A percentile compares a stretch with the other conserved stretches of the same genome.
Evolutionary conservation across 2,329 filamentous ascomycete genomes (phyloP).

Genomic region (Arthrocladium fulminans): DNA sequence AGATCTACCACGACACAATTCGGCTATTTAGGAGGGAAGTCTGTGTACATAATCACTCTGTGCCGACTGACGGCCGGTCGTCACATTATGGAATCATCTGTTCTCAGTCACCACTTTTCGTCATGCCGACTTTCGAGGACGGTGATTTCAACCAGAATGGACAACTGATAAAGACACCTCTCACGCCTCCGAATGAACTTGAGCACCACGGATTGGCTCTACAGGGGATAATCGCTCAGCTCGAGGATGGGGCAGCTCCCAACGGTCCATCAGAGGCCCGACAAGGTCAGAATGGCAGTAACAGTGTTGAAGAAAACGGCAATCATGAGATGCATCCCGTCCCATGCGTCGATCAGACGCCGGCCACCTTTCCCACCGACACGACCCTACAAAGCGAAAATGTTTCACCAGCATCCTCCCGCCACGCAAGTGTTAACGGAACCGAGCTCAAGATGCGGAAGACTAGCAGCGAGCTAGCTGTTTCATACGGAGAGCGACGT

Average conservation of each 20-base stretch:
- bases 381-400: background rate
- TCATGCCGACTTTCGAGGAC: slow-evolving; percentile 6
- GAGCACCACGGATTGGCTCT: background rate
- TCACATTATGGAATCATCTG: background rate
- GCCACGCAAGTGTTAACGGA: background rate
- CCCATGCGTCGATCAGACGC: background rate
- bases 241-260: background rate
- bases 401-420: background rate
- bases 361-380: background rate
- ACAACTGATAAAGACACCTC: background rate
- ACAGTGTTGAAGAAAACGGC: background rate
- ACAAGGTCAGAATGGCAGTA: background rate
- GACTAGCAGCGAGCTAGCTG: background rate
- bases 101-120: background rate
- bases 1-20: too few relatives aligned
- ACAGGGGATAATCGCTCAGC: background rate
- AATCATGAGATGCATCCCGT: background rate
- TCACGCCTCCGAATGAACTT: slow-evolving; percentile 5
- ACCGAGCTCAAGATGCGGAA: background rate
- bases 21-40: too few relatives aligned
- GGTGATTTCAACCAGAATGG: slow-evolving; percentile 5
- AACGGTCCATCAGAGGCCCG: too few relatives aligned
- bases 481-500: background rate
- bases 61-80: too few relatives aligned
- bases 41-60: too few relatives aligned